A percentile compares a stretch with the other conserved stretches of the same genome.
Evolutionary conservation across 2,329 filamentous ascomycete genomes (phyloP).

Genomic region (Pseudocercospora ulei): DNA sequence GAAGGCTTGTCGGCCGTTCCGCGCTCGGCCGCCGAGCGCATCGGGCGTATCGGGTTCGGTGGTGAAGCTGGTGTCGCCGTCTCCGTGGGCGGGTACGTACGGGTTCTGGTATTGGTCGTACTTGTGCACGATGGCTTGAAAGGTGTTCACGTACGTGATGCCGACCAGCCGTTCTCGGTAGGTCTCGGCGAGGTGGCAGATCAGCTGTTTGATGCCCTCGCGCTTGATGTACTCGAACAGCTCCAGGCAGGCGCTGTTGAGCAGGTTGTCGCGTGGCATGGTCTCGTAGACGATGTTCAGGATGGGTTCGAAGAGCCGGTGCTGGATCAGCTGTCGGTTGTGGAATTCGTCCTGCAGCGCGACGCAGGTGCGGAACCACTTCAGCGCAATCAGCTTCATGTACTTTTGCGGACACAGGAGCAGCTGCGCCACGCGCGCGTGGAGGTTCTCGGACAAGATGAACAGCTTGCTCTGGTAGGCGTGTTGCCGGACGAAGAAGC

Average conservation of each 20-base stretch:
- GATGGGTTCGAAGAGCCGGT: conserved; percentile 72
- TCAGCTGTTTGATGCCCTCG: conserved; percentile 68
- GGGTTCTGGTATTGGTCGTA: conserved; percentile 66
- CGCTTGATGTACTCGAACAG: conserved; percentile 80
- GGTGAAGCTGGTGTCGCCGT: conserved; percentile 56
- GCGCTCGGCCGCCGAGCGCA: conserved; percentile 34
- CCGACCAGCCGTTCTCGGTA: conserved; percentile 66
- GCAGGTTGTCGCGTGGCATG: conserved; percentile 81
- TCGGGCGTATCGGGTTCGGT: conserved; percentile 51
- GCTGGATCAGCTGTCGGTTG: conserved; percentile 70
- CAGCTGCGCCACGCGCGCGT: conserved; percentile 70
- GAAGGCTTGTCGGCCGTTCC: conserved; percentile 51
- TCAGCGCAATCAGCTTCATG: conserved; percentile 78
- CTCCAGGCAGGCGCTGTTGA: conserved; percentile 88
- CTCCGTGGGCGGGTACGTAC: conserved; percentile 40
- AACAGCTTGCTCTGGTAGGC: conserved; percentile 79
- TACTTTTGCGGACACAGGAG: conserved; percentile 80
- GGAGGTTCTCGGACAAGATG: conserved; percentile 68
- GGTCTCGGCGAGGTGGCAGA: conserved; percentile 73
- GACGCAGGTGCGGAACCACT: conserved; percentile 83
- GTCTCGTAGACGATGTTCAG: conserved; percentile 74
- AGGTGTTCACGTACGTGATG: conserved; percentile 77
- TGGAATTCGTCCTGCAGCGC: conserved; percentile 86
- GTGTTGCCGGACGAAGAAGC: conserved; percentile 88
- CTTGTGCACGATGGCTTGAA: conserved; percentile 61